phyloP scores from a whole-genome alignment of 257 asterid species.

The Scutellaria baicalensis region DNA sequence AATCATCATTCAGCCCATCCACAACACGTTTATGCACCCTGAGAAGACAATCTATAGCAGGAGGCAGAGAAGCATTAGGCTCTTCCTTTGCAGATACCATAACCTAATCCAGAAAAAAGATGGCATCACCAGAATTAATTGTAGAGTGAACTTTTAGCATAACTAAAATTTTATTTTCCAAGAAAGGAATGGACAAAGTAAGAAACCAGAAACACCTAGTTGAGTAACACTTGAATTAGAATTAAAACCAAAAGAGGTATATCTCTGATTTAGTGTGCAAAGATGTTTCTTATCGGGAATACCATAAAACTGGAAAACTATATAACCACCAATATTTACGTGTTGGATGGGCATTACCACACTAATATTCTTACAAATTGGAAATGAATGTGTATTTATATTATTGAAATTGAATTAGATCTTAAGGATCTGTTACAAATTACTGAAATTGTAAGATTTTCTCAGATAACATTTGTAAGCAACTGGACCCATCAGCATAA shows the following conservation, averaged over 20 bases:
- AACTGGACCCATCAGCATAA: not conserved
- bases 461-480: not conserved
- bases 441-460: not conserved
- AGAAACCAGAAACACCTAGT: not conserved
- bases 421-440: not conserved
- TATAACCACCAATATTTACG: not conserved
- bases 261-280: not conserved
- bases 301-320: not conserved
- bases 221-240: not conserved
- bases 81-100: conserved; percentile 95
- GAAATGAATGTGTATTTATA: not conserved
- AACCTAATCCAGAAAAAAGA: conserved; percentile 37
- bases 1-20: conserved; percentile 69
- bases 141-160: not conserved
- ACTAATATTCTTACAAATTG: not conserved
- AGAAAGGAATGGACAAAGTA: not conserved
- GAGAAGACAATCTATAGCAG: conserved; percentile 91
- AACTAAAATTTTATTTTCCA: not conserved
- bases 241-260: not conserved
- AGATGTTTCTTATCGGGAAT: not conserved
- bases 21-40: conserved; percentile 71
- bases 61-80: conserved; percentile 76
- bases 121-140: conserved; percentile 13
- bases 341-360: not conserved
- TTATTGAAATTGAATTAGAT: not conserved